A percentile compares a stretch with the other conserved stretches of the same genome.
phyloP scores from a whole-genome alignment of 129 eudicot genomes.

The Centaurea solstitialis region DNA sequence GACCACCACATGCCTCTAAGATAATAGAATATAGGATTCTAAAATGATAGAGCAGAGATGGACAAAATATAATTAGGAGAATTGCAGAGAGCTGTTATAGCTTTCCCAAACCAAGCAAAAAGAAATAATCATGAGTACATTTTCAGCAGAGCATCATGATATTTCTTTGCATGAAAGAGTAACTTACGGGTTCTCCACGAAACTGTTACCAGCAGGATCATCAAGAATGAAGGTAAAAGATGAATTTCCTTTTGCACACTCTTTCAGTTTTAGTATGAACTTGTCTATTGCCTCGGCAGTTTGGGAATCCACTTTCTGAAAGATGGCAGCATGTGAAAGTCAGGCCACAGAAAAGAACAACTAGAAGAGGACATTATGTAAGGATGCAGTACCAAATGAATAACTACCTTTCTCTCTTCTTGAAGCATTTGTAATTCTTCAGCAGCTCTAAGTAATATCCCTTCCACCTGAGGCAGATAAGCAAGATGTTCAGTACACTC shows the following conservation, averaged over 20 bases:
- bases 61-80: neutral
- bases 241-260: constrained; percentile 55
- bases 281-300: constrained; percentile 70
- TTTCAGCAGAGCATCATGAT: neutral
- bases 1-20: neutral
- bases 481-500: neutral
- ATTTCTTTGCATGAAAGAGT: neutral
- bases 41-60: neutral
- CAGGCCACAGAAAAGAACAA: constrained; percentile 7
- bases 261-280: constrained; percentile 53
- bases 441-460: constrained; percentile 73
- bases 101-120: neutral
- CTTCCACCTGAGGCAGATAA: constrained; percentile 60
- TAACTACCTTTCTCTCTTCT: constrained; percentile 72
- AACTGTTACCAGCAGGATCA: constrained; percentile 85
- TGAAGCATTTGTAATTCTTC: constrained; percentile 81
- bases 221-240: constrained; percentile 61
- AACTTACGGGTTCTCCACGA: constrained; percentile 73
- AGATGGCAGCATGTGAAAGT: neutral
- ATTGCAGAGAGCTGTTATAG: neutral
- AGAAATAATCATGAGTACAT: neutral
- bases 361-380: neutral
- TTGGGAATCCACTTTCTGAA: constrained; percentile 72
- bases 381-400: neutral
- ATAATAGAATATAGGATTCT: neutral